Evolutionary conservation across 495 filamentous ascomycete genomes (phyloP), one percentile per base, ranked within the genome.

Genomic region (Evansstolkia leycettana): DNA sequence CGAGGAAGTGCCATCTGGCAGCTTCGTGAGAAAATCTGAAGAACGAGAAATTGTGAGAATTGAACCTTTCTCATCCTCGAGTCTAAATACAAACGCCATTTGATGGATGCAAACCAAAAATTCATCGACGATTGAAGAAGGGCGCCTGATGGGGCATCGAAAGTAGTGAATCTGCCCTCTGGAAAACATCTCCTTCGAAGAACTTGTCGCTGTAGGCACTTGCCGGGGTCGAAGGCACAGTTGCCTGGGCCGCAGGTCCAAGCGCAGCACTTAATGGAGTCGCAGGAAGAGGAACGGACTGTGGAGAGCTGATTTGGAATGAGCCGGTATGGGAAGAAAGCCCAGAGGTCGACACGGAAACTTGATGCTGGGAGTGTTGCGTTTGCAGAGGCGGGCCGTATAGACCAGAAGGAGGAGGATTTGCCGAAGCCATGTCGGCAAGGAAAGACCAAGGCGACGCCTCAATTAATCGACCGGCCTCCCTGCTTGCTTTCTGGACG

Each of bases 241-340:
- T 94, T 2, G 87, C 85, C 52, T 90, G 84, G 11, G 84, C 84
- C 25, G 87, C 87, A 6, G 85, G 82, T 3, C 86, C 86, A 3
- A 94, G 70, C 10, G 86, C 86, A 11, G 86, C 86, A 46, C 82
- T 88, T 38, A 89, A 66, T 5, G 86, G 86, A 3, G 77, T 82
- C 3, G 77, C 66, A 20, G 73, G 76, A 7, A 78, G 48, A 28
- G 62, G 47, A 8, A 60, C 34, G 1, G 62, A 64, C 27, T 51
- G 69, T 35, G 47, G 63, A 34, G 53, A 50, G 36, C 43, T 46
- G 26, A 59, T 53, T 15, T 57, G 46, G 35, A 48, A 49, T 30
- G 43, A 44, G 40, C 54, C 38, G 14, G 48, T 30, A 39, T 57
- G 33, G 38, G 37, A 39, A 24, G 41, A 29, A 7, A 55, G 31